Evolutionary conservation across 306 rosid species (phyloP).

Genomic region (Dryas alaskensis): DNA sequence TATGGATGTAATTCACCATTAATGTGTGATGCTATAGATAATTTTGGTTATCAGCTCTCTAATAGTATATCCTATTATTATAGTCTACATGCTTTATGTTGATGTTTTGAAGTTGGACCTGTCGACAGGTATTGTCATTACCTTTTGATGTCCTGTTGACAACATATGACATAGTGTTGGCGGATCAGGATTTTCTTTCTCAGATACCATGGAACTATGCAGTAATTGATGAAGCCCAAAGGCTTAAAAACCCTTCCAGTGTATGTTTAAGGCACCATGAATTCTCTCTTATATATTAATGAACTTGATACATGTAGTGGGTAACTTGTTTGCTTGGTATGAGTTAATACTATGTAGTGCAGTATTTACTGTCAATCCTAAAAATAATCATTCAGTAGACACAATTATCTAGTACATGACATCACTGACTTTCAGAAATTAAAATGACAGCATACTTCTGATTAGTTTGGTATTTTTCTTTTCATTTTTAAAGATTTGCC

Average conservation of each 20-base stretch:
- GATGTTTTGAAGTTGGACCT: conserved; percentile 22
- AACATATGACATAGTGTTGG: conserved; percentile 77
- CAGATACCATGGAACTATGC: conserved; percentile 93
- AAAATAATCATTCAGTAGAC: not conserved
- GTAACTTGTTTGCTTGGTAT: not conserved
- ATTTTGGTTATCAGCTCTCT: conserved; percentile 6
- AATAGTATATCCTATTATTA: conserved; percentile 2
- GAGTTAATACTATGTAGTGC: not conserved
- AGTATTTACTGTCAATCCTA: not conserved
- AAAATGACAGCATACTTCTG: not conserved
- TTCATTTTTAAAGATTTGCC: not conserved
- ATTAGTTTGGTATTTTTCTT: not conserved
- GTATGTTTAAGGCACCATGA: conserved; percentile 48
- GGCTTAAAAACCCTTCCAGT: conserved; percentile 90
- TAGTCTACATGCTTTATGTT: conserved; percentile 8
- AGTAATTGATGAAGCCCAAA: conserved; percentile 91
- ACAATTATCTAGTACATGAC: not conserved
- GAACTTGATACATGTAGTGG: conserved; percentile 16
- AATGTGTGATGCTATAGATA: not conserved
- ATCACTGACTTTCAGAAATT: not conserved
- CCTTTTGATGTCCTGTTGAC: conserved; percentile 91
- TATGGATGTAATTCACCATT: not conserved
- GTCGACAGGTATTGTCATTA: conserved; percentile 50
- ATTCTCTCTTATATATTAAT: conserved; percentile 4
- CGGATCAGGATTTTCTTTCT: conserved; percentile 91